phyloP scores from a whole-genome alignment of 192 early-diverging fungal species.

The Linnemannia hyalina region DNA sequence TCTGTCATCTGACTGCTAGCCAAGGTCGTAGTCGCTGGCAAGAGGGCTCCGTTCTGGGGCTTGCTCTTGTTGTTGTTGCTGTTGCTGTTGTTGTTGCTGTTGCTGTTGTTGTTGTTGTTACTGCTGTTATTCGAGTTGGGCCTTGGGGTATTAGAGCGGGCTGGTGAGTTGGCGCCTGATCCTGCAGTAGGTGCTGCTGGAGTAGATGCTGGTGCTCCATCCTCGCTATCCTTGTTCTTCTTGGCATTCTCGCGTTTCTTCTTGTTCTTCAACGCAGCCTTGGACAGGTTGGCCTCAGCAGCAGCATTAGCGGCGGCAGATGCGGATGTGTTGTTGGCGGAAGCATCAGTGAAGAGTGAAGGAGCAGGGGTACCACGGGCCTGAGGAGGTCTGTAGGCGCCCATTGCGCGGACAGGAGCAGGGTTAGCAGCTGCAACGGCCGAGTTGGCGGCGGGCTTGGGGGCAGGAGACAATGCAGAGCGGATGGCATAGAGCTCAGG shows the following conservation, averaged over 20 bases:
- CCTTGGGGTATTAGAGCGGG: constrained; percentile 42
- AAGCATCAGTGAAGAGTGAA: constrained; percentile 49
- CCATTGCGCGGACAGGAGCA: constrained; percentile 57
- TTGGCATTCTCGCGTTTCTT: constrained; percentile 77
- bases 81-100: background rate
- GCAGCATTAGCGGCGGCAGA: constrained; percentile 21
- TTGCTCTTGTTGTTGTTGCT: constrained; percentile 30
- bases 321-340: constrained; percentile 17
- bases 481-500: constrained; percentile 83
- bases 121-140: constrained; percentile 23
- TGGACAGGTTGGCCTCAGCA: constrained; percentile 57
- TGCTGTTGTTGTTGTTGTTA: constrained; percentile 19
- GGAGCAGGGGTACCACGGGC: constrained; percentile 66
- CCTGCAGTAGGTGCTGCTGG: constrained; percentile 19
- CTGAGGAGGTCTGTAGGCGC: constrained; percentile 82
- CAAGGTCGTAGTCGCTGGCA: constrained; percentile 41
- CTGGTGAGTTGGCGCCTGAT: constrained; percentile 32
- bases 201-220: constrained; percentile 25
- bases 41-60: constrained; percentile 36
- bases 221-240: constrained; percentile 63
- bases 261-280: constrained; percentile 76
- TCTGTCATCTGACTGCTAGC: constrained; percentile 67
- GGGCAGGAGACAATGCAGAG: constrained; percentile 78
- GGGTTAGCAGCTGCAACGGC: constrained; percentile 60
- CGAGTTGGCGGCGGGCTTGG: constrained; percentile 67